These are phyloP conservation scores for Neurospora sp. DNA, from an alignment of 2,329 filamentous ascomycete genomes.

Conservation along the genomic window DNA sequence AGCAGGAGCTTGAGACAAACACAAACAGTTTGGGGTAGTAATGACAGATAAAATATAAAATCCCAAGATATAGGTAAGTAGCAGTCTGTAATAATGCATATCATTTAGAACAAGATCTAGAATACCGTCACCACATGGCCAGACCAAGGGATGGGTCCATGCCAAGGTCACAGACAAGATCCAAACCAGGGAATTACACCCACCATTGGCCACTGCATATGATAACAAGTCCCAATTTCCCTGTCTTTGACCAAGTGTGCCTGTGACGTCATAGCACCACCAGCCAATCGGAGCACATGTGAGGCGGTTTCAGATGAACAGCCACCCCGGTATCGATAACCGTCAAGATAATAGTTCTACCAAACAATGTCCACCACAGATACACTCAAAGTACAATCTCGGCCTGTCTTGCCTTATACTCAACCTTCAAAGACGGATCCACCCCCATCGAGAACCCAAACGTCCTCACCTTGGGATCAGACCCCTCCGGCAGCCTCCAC, in stretches of 20 bases:
- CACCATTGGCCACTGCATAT: not conserved
- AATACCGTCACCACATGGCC: not conserved
- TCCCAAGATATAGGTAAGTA: not conserved
- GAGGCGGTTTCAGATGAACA: too few species aligned
- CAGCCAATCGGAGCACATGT: not conserved
- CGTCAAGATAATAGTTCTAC: too few species aligned
- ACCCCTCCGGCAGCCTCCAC: slow-evolving; percentile 9
- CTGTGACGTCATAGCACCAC: not conserved
- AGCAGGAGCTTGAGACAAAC: not conserved
- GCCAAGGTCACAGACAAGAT: not conserved
- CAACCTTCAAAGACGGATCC: slow-evolving; percentile 5
- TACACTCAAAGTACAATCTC: slow-evolving; percentile 4
- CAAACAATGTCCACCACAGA: not conserved
- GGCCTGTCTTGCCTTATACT: slow-evolving; percentile 4
- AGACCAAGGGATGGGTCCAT: not conserved
- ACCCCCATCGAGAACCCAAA: slow-evolving; percentile 4
- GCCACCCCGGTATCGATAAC: too few species aligned
- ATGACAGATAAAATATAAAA: not conserved
- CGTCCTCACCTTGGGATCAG: not conserved
- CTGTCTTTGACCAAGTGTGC: not conserved
- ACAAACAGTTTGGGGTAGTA: not conserved
- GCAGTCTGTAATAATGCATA: not conserved
- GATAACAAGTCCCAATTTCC: not conserved
- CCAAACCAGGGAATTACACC: not conserved
- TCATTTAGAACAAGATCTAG: not conserved